A percentile compares a stretch with the other conserved stretches of the same genome.
phyloP scores from a whole-genome alignment of 305 asterid genomes.

The Fraxinus sp. region DNA sequence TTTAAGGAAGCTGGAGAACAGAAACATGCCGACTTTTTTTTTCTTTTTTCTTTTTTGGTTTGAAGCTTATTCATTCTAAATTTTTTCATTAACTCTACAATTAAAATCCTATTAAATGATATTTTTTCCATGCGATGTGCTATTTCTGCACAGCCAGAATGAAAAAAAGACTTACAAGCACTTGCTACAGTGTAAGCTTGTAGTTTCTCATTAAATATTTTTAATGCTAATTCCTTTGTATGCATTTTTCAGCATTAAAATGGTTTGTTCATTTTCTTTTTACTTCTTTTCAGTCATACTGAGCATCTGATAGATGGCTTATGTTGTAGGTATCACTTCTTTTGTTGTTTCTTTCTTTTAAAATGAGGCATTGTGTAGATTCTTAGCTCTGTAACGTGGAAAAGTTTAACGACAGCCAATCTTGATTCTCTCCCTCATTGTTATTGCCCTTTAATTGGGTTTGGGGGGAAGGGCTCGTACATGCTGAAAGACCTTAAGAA shows the following conservation, averaged over 20 bases:
- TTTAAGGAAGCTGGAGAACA: conserved; percentile 21
- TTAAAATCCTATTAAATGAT: background rate
- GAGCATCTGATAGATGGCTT: conserved; percentile 16
- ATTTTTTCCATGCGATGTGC: conserved; percentile 10
- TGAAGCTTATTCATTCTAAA: conserved; percentile 2
- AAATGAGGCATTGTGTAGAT: conserved; percentile 9
- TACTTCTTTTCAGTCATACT: conserved; percentile 9
- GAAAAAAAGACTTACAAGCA: conserved; percentile 12
- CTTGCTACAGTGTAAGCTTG: conserved; percentile 11
- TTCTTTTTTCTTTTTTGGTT: background rate
- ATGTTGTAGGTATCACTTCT: background rate
- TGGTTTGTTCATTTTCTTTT: background rate
- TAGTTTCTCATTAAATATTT: conserved; percentile 1
- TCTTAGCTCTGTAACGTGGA: conserved; percentile 7
- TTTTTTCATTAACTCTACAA: background rate
- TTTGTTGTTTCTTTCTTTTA: background rate
- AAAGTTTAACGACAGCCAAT: conserved; percentile 12
- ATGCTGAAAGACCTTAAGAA: conserved; percentile 28
- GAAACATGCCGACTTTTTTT: background rate
- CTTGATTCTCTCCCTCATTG: conserved; percentile 20
- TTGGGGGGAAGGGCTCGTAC: conserved; percentile 26
- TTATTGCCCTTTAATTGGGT: conserved; percentile 19
- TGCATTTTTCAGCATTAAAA: conserved; percentile 8
- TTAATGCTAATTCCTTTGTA: background rate
- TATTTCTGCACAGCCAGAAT: background rate